Percentiles rank a stretch among this genome's conserved stretches.
These are phyloP conservation scores for Beauveria pseudobassiana DNA, from an alignment of 2,329 filamentous ascomycete species.

Conservation along the genomic window DNA sequence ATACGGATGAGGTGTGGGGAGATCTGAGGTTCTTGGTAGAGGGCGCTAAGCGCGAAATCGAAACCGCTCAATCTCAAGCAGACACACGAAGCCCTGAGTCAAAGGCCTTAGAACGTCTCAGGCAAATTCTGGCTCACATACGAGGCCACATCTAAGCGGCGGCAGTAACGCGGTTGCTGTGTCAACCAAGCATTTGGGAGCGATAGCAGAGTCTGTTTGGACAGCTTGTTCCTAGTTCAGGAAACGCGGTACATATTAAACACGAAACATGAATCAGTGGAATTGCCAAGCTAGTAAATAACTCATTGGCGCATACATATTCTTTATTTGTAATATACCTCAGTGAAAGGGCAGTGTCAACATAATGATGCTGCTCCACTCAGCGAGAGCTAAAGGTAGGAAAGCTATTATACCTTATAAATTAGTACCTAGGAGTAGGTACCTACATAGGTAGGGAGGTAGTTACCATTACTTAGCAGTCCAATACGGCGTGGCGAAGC, in stretches of 20 bases:
- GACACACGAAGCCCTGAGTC: conserved; percentile 13
- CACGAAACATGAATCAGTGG: too few relatives aligned
- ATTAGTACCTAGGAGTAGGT: too few relatives aligned
- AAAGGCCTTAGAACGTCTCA: conserved; percentile 27
- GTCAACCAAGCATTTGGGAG: conserved; percentile 6
- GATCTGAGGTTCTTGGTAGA: conserved; percentile 48
- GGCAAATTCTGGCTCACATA: conserved; percentile 31
- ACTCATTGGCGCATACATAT: too few relatives aligned
- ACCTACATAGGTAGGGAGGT: too few relatives aligned
- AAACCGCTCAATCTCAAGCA: conserved; percentile 24
- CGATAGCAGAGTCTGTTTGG: background rate
- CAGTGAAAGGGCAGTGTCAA: too few relatives aligned
- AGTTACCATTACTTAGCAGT: too few relatives aligned
- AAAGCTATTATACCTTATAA: too few relatives aligned
- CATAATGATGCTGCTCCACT: too few relatives aligned
- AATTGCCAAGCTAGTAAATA: too few relatives aligned
- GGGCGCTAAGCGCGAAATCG: conserved; percentile 49
- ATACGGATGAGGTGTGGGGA: conserved; percentile 63
- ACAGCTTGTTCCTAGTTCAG: background rate
- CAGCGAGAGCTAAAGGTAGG: too few relatives aligned
- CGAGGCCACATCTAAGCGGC: conserved; percentile 20
- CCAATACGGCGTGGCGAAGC: background rate
- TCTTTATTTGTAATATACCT: too few relatives aligned
- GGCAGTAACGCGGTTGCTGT: conserved; percentile 13
- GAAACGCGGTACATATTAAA: too few relatives aligned